Evolutionary conservation across 148 eudicot species (phyloP).

Genomic region (Heliosperma pusillum): DNA sequence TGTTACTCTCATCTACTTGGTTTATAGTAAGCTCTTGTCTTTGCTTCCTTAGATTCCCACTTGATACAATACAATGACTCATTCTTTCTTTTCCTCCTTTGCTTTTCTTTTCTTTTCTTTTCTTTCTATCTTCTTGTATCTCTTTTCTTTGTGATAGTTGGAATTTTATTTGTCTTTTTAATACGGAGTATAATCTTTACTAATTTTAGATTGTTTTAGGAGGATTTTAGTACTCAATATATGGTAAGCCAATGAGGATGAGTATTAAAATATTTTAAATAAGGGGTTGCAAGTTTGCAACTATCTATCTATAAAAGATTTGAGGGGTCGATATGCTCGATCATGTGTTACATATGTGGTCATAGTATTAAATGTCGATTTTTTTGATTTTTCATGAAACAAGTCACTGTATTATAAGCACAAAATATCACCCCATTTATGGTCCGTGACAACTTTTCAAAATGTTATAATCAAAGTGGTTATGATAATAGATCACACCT

Average conservation of each 20-base stretch:
- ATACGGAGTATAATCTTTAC: neutral
- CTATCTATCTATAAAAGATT: conserved; percentile 10
- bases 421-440: no score
- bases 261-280: neutral
- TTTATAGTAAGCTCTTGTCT: conserved; percentile 27
- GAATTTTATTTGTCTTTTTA: conserved; percentile 15
- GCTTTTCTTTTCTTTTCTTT: conserved; percentile 11
- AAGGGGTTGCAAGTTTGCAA: neutral
- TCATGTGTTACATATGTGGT: conserved; percentile 16
- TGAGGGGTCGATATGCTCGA: conserved; percentile 14
- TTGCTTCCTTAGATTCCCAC: conserved; percentile 44
- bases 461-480: no score
- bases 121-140: neutral
- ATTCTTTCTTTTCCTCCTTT: conserved; percentile 16
- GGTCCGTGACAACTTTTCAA: no score
- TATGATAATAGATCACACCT: no score
- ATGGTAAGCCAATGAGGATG: conserved; percentile 26
- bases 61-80: conserved; percentile 40
- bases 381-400: neutral
- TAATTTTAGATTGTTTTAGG: conserved; percentile 17
- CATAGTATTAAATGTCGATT: neutral
- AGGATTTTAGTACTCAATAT: conserved; percentile 20
- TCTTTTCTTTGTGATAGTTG: neutral
- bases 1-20: conserved; percentile 39
- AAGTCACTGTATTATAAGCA: neutral